A percentile compares a stretch with the other conserved stretches of the same genome.
Evolutionary conservation across 129 eudicot genomes (phyloP).

Genomic region (Silybum marianum): DNA sequence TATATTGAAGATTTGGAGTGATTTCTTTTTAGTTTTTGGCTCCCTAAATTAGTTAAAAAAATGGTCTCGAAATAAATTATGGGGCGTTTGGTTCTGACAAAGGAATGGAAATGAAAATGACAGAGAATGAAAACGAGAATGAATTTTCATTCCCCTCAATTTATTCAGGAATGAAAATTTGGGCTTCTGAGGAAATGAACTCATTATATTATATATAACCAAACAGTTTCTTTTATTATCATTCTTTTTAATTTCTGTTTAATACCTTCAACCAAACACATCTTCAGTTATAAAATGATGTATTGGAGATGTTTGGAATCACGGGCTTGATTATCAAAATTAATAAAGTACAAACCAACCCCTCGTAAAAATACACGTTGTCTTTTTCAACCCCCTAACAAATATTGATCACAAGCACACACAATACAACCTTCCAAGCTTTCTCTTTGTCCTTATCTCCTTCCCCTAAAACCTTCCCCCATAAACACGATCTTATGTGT

Average conservation of each 20-base stretch:
- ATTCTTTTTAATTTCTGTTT: no score
- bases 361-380: slow-evolving; percentile 8
- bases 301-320: neutral
- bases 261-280: no score
- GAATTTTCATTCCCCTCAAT: no score
- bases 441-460: slow-evolving; percentile 22
- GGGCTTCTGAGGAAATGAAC: no score
- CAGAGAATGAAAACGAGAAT: no score
- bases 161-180: no score
- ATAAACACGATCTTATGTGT: slow-evolving; percentile 1
- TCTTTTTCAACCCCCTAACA: slow-evolving; percentile 1
- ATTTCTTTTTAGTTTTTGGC: neutral
- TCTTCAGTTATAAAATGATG: no score
- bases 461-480: slow-evolving; percentile 26
- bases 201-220: no score
- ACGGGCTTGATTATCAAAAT: neutral
- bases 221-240: no score
- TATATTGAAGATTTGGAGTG: neutral
- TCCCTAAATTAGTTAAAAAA: neutral
- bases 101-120: no score
- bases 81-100: no score
- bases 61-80: no score
- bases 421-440: slow-evolving; percentile 8
- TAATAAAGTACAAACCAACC: neutral
- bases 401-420: neutral